phyloP scores from a whole-genome alignment of 208 protist species.

The Leishmania martiniquensis region DNA sequence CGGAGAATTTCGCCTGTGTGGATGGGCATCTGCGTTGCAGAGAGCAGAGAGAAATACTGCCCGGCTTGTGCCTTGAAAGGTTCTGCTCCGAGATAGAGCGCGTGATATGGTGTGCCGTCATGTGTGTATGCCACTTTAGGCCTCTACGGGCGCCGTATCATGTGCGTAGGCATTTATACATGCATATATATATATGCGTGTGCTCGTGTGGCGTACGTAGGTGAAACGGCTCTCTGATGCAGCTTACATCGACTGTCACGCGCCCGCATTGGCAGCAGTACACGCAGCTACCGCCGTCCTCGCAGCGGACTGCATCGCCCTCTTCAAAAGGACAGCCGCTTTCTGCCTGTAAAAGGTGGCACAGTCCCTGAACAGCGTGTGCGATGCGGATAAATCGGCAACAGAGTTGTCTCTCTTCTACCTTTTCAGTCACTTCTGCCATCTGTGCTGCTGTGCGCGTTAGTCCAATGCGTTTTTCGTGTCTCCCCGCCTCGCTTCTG shows the following conservation, averaged over 20 bases:
- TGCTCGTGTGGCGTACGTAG: neutral
- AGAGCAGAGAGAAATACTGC: neutral
- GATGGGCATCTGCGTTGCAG: neutral
- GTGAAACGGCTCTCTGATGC: neutral
- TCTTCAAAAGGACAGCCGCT: neutral
- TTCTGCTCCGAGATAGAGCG: neutral
- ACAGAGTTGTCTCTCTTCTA: neutral
- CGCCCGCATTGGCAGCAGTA: neutral
- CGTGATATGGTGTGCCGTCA: neutral
- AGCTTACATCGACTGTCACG: neutral
- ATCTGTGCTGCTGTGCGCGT: neutral
- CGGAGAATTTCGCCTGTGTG: neutral
- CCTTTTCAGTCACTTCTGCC: neutral
- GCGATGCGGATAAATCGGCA: neutral
- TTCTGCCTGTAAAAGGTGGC: neutral
- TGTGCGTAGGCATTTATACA: neutral
- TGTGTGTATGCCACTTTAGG: neutral
- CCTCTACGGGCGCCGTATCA: neutral
- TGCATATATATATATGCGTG: neutral
- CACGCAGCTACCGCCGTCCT: neutral
- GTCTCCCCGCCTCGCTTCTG: neutral
- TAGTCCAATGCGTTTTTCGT: neutral
- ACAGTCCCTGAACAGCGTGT: neutral
- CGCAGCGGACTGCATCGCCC: neutral
- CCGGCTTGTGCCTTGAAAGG: neutral